Percentiles rank a stretch among this genome's conserved stretches.
phyloP scores from a whole-genome alignment of 495 filamentous ascomycete species.

The Aspergillus wentii region DNA sequence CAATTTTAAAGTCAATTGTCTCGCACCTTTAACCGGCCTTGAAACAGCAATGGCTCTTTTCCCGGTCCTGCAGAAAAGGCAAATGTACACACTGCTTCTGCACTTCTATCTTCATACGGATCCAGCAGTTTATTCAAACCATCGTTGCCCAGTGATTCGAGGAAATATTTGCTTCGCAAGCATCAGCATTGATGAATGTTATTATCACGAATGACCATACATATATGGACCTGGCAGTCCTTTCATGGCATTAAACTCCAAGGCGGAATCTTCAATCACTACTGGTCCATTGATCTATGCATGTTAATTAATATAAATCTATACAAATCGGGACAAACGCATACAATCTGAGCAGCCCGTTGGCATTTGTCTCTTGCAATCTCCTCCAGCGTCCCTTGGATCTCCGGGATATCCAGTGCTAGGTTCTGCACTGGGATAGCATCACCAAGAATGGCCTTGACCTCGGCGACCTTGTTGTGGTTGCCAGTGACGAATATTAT shows the following conservation, averaged over 20 bases:
- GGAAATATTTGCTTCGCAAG: constrained; percentile 73
- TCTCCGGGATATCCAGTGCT: constrained; percentile 66
- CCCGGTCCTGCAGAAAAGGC: constrained; percentile 75
- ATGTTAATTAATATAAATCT: not conserved
- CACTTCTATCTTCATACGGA: constrained; percentile 77
- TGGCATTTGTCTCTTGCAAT: constrained; percentile 73
- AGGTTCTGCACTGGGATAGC: constrained; percentile 58
- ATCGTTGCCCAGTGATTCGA: constrained; percentile 66
- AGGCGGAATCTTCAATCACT: constrained; percentile 88
- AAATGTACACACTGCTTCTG: constrained; percentile 87
- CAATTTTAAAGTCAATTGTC: no score
- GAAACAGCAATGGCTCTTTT: constrained; percentile 71
- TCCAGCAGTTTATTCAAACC: constrained; percentile 78
- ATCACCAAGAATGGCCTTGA: constrained; percentile 66
- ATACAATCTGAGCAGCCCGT: constrained; percentile 61
- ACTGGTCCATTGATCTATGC: constrained; percentile 70
- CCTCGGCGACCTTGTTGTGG: constrained; percentile 73
- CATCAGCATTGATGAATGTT: not conserved
- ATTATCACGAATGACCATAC: constrained; percentile 41
- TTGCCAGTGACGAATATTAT: constrained; percentile 86
- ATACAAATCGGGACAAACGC: not conserved
- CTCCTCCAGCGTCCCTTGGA: constrained; percentile 78
- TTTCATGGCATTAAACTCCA: constrained; percentile 78
- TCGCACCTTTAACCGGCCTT: constrained; percentile 65
- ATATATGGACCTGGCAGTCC: constrained; percentile 86